Percentiles rank a stretch among this genome's conserved stretches.
phyloP scores from a whole-genome alignment of 2,329 filamentous ascomycete species.

The Ceratocystis albifundus region DNA sequence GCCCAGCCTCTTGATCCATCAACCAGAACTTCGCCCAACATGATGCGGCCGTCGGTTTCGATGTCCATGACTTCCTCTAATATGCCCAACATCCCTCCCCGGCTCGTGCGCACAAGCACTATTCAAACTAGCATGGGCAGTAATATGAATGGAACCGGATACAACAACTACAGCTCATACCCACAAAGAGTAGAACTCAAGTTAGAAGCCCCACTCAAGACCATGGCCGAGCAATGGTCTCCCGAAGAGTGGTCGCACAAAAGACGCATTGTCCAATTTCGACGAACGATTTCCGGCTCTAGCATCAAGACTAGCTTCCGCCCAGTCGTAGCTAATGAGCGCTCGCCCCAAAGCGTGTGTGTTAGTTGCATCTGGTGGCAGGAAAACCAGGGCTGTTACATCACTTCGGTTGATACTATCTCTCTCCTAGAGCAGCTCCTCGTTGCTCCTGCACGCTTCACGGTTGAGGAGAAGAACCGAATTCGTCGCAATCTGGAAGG shows the following conservation, averaged over 20 bases:
- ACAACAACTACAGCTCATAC: slow-evolving; percentile 61
- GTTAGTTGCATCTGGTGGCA: slow-evolving; percentile 98
- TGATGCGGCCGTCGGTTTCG: slow-evolving; percentile 29
- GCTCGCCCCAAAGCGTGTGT: slow-evolving; percentile 74
- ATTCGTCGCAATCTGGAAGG: slow-evolving; percentile 93
- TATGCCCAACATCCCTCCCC: slow-evolving; percentile 41
- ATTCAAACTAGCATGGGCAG: slow-evolving; percentile 34
- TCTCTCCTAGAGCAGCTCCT: slow-evolving; percentile 87
- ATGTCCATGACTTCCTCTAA: slow-evolving; percentile 37
- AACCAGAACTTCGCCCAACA: slow-evolving; percentile 33
- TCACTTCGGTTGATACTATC: slow-evolving; percentile 95
- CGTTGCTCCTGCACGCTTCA: slow-evolving; percentile 62
- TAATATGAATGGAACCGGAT: slow-evolving; percentile 33
- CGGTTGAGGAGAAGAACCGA: slow-evolving; percentile 95
- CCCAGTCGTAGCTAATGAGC: slow-evolving; percentile 65
- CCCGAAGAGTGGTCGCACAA: slow-evolving; percentile 67
- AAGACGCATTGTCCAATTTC: slow-evolving; percentile 79
- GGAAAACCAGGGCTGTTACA: slow-evolving; percentile 79
- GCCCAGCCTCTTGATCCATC: slow-evolving; percentile 31
- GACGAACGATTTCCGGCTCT: slow-evolving; percentile 67
- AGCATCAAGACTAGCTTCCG: slow-evolving; percentile 72
- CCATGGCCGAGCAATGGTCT: slow-evolving; percentile 76
- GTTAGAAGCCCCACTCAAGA: slow-evolving; percentile 71
- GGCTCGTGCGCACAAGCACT: slow-evolving; percentile 47
- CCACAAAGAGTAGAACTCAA: slow-evolving; percentile 75